Conservation (phyloP, 1,284 basidiomycete genomes). For the Earliella scabrosa region DNA sequence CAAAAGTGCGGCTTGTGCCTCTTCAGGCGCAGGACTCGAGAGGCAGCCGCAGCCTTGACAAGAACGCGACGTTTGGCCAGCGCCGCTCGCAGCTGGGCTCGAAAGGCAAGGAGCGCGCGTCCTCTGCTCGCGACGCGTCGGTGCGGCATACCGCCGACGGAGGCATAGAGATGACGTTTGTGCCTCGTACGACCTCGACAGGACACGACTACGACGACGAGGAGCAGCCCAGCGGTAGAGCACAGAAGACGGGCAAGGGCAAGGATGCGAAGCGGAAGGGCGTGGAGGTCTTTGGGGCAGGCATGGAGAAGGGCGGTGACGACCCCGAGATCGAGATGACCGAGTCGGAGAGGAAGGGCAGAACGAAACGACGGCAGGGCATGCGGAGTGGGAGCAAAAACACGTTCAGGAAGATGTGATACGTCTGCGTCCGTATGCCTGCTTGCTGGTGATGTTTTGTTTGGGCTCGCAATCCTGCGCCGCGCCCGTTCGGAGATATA, state of each 20-base stretch:
- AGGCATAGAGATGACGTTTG: conserved; percentile 70
- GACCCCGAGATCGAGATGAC: conserved; percentile 49
- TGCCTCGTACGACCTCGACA: conserved; percentile 48
- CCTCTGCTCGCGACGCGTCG: conserved; percentile 5
- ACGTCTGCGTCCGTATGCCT: background rate
- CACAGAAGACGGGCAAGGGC: conserved; percentile 12
- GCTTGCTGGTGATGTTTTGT: no score
- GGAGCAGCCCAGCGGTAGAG: conserved; percentile 23
- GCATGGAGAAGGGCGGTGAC: conserved; percentile 79
- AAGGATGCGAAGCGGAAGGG: conserved; percentile 57
- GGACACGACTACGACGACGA: conserved; percentile 40
- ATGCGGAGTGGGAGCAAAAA: conserved; percentile 89
- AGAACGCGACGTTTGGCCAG: conserved; percentile 71
- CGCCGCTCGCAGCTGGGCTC: conserved; percentile 46
- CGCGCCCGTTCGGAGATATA: no score
- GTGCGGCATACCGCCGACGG: conserved; percentile 45
- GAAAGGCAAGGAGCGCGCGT: conserved; percentile 23
- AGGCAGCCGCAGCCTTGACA: conserved; percentile 42
- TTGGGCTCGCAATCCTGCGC: no score
- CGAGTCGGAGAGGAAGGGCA: conserved; percentile 67
- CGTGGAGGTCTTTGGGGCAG: conserved; percentile 82
- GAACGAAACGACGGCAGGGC: conserved; percentile 72
- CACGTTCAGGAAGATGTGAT: conserved; percentile 59
- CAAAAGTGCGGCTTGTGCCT: conserved; percentile 64
- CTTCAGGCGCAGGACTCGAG: conserved; percentile 51